A percentile compares a stretch with the other conserved stretches of the same genome.
Evolutionary conservation across 2,329 filamentous ascomycete genomes (phyloP).

Genomic region (Exophiala viscosa): DNA sequence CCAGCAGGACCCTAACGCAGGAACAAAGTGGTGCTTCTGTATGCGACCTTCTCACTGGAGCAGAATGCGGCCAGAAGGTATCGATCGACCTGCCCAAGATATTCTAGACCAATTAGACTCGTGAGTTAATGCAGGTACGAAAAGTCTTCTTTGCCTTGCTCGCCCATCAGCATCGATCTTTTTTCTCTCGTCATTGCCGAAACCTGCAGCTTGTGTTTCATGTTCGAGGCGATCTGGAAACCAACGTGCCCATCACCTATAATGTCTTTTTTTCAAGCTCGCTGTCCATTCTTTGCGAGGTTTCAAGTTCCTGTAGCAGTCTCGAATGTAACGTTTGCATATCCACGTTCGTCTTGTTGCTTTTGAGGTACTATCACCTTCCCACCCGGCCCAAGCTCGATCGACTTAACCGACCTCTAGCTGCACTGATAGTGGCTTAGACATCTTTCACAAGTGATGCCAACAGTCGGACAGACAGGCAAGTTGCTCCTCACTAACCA

Average conservation of each 20-base stretch:
- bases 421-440: conserved; percentile 7
- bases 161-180: conserved; percentile 11
- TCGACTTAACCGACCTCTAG: conserved; percentile 5
- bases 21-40: conserved; percentile 8
- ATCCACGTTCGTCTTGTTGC: background rate
- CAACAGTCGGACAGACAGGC: background rate
- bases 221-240: conserved; percentile 23
- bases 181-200: conserved; percentile 7
- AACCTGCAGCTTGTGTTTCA: conserved; percentile 28
- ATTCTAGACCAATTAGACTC: conserved; percentile 9
- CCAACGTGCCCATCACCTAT: conserved; percentile 20
- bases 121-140: conserved; percentile 24
- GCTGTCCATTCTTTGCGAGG: background rate
- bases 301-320: conserved; percentile 5
- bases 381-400: conserved; percentile 7
- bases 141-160: conserved; percentile 6
- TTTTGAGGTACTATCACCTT: conserved; percentile 6
- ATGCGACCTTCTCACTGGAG: background rate
- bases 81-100: background rate
- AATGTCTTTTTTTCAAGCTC: background rate
- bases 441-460: conserved; percentile 2
- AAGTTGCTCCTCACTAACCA: too few relatives aligned
- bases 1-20: conserved; percentile 18
- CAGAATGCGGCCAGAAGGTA: background rate
- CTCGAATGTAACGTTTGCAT: conserved; percentile 1